These are phyloP conservation scores for Chytridium lagenaria DNA, from an alignment of 371 early-diverging fungal genomes.

Conservation along the genomic window DNA sequence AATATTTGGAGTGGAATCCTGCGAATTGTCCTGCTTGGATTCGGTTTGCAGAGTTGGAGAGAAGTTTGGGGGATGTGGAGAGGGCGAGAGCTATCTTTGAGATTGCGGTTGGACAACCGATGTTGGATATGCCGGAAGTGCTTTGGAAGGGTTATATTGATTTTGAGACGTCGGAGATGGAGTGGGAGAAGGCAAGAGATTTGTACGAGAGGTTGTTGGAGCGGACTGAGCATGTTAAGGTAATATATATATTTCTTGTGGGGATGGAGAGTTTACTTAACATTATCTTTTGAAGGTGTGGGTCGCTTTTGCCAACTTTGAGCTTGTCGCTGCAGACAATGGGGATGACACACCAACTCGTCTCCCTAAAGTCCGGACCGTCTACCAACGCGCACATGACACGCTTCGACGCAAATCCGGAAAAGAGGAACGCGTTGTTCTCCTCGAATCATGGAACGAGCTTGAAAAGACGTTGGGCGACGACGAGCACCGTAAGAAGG, in stretches of 20 bases:
- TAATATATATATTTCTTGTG: slow-evolving; percentile 42
- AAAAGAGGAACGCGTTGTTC: slow-evolving; percentile 73
- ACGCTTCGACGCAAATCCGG: slow-evolving; percentile 64
- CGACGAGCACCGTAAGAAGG: slow-evolving; percentile 50
- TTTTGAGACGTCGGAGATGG: slow-evolving; percentile 85
- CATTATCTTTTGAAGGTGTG: slow-evolving; percentile 59
- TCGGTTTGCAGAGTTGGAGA: slow-evolving; percentile 91
- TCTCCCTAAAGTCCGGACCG: slow-evolving; percentile 63
- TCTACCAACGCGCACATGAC: slow-evolving; percentile 77
- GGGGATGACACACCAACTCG: slow-evolving; percentile 49
- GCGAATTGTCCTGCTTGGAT: slow-evolving; percentile 92
- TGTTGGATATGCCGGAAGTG: slow-evolving; percentile 94
- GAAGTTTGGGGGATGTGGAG: slow-evolving; percentile 84
- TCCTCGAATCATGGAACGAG: slow-evolving; percentile 92
- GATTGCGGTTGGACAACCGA: slow-evolving; percentile 83
- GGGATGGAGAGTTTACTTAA: not conserved
- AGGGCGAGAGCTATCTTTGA: slow-evolving; percentile 88
- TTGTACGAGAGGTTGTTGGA: slow-evolving; percentile 86
- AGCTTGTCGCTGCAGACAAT: slow-evolving; percentile 58
- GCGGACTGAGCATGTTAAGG: slow-evolving; percentile 93
- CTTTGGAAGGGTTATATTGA: slow-evolving; percentile 98
- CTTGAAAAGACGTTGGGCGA: slow-evolving; percentile 80
- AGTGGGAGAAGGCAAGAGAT: slow-evolving; percentile 76
- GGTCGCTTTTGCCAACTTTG: slow-evolving; percentile 93
- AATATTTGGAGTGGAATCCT: slow-evolving; percentile 85